phyloP scores from a whole-genome alignment of 2,329 filamentous ascomycete genomes.

The Elsinoe fawcettii region DNA sequence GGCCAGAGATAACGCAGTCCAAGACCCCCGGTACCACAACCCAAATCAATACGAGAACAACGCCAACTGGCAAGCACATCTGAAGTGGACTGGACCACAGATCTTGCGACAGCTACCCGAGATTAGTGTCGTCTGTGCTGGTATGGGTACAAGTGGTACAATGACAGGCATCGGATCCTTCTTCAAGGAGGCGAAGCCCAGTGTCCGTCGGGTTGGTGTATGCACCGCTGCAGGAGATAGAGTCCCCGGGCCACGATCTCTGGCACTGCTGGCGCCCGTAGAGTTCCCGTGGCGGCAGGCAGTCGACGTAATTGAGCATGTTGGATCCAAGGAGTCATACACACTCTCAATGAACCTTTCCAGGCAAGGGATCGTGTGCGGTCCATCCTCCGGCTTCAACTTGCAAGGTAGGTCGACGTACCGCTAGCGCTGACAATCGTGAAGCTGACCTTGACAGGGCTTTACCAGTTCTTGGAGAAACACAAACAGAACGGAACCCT shows the following conservation, averaged over 20 bases:
- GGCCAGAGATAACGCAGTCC: conserved; percentile 37
- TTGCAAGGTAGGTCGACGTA: conserved; percentile 35
- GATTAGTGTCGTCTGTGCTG: conserved; percentile 77
- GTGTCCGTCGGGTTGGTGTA: conserved; percentile 36
- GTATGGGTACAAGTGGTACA: conserved; percentile 89
- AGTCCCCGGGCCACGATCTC: conserved; percentile 49
- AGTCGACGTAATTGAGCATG: conserved; percentile 41
- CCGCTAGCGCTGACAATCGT: too few relatives aligned
- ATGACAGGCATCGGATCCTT: conserved; percentile 66
- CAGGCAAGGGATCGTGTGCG: conserved; percentile 51
- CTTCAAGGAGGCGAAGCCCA: conserved; percentile 42
- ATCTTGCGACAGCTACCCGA: conserved; percentile 66
- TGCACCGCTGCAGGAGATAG: conserved; percentile 51
- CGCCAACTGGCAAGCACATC: conserved; percentile 79
- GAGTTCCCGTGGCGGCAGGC: conserved; percentile 25
- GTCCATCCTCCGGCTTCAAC: conserved; percentile 55
- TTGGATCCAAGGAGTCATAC: conserved; percentile 49
- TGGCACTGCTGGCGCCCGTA: conserved; percentile 17
- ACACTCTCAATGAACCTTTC: conserved; percentile 47
- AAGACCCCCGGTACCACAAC: conserved; percentile 41
- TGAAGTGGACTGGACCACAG: conserved; percentile 74
- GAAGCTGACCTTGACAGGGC: conserved; percentile 10
- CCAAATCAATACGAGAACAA: conserved; percentile 80
- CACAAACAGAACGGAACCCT: conserved; percentile 41
- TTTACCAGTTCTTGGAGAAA: conserved; percentile 45